These are phyloP conservation scores for Chimonanthus salicifolius DNA, from an alignment of 164 flowering plant genomes.

Conservation along the genomic window DNA sequence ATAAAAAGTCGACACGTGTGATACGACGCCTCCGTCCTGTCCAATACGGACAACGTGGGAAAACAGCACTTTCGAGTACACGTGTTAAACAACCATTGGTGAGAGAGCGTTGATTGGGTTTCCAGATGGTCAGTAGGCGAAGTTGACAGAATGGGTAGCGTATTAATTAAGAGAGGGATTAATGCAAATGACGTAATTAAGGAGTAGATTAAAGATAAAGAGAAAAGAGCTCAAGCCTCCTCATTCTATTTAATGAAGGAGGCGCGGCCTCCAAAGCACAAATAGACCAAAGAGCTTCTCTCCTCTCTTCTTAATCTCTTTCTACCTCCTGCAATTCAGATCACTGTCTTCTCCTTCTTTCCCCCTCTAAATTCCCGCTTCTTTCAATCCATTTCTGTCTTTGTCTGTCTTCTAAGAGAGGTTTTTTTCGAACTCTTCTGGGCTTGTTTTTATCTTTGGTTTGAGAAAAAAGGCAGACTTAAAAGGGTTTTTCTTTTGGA, in stretches of 20 bases:
- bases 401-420: slow-evolving; percentile 40
- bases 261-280: background rate
- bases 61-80: background rate
- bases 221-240: background rate
- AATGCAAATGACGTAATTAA: background rate
- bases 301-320: background rate
- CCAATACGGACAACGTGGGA: background rate
- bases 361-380: slow-evolving; percentile 33
- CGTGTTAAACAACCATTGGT: background rate
- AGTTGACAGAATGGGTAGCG: too few species aligned
- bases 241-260: background rate
- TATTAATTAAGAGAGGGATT: background rate
- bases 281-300: background rate
- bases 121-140: background rate
- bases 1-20: background rate
- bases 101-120: background rate
- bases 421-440: slow-evolving; percentile 11
- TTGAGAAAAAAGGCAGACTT: slow-evolving; percentile 33
- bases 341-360: slow-evolving; percentile 9
- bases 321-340: slow-evolving; percentile 1
- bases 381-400: slow-evolving; percentile 72
- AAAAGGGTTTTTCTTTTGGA: too few species aligned
- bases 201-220: background rate
- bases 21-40: background rate
- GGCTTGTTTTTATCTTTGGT: slow-evolving; percentile 21